Evolutionary conservation across 148 eudicot species (phyloP), one percentile per base, ranked within the genome.

Genomic region (Fagopyrum esculentum): DNA sequence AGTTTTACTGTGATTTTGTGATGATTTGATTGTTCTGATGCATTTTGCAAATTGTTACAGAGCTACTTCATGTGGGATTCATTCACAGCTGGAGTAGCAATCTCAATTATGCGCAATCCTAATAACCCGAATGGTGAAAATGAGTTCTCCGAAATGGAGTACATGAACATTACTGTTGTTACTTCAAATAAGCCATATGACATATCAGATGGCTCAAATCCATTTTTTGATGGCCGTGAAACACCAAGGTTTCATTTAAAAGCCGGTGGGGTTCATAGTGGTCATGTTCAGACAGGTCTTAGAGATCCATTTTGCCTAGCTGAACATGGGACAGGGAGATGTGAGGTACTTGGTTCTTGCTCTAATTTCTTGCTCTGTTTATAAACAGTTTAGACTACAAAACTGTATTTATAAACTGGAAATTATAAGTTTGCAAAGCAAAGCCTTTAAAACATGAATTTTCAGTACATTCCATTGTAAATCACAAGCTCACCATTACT

Each of bases 51-150:
- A 35, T 69, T 11, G 35, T 29, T 26, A 13, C 89, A 93, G 97
- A 88, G 88, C 80, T 89, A 80, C 73, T 93, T 85, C 76, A 87
- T 93, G 97, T 93, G 98, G 98, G 97, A 93, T 60, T 85, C 93
- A 1, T 93, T 93, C 73, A 77, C 83, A 78, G 76, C 90, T 8
- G 95, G 94, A 71, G 88, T 91, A 59, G 95, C 98, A 11, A 80
- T 86, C 80, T 91, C 97, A 45, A 91, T 86, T 74, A 93, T 93
- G 97, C 83, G 77, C 16, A 80, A 86, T 56, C 57, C 81, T 11
- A 19, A 79, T 51, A 79, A 79, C 35, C n/a, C 56, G 1, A 74
- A 56, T 16, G 97, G 97, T 1, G 80, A 85, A 76, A 89, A 93
- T 60, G 90, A 93, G 55, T 91, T 89, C 75, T 90, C 97, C 10